Conservation (phyloP, 1,284 basidiomycete species). For the Polyporus tsugae region DNA sequence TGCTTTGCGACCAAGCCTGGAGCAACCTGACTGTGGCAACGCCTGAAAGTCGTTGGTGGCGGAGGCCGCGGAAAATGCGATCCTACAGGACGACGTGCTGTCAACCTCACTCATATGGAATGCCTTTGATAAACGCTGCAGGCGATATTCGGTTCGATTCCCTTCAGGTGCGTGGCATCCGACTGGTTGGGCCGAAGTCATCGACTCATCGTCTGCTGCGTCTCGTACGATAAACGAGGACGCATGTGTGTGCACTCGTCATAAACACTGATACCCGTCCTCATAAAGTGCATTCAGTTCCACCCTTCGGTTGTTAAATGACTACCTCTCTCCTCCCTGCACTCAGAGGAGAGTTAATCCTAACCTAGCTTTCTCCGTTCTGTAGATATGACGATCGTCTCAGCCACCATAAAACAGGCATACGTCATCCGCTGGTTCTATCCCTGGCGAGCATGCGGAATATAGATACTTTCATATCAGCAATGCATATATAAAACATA, state of each 20-base stretch:
- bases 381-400: background rate
- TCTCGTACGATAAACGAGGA: background rate
- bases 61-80: background rate
- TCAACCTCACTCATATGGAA: background rate
- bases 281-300: background rate
- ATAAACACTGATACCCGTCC: background rate
- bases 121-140: background rate
- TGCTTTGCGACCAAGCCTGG: too few species aligned
- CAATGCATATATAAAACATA: background rate
- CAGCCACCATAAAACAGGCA: background rate
- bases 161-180: background rate
- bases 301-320: background rate
- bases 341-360: background rate
- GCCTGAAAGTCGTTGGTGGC: background rate
- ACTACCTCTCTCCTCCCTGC: background rate
- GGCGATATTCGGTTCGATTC: background rate
- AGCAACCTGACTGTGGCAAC: background rate
- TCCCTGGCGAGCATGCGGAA: background rate
- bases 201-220: background rate
- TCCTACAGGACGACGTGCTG: background rate
- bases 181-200: background rate
- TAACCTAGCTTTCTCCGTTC: background rate
- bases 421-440: background rate
- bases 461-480: background rate
- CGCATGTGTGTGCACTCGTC: background rate